Base-by-base conservation (phyloP, 1,139 yeast genomes). In the Pneumocystis carinii region DNA sequence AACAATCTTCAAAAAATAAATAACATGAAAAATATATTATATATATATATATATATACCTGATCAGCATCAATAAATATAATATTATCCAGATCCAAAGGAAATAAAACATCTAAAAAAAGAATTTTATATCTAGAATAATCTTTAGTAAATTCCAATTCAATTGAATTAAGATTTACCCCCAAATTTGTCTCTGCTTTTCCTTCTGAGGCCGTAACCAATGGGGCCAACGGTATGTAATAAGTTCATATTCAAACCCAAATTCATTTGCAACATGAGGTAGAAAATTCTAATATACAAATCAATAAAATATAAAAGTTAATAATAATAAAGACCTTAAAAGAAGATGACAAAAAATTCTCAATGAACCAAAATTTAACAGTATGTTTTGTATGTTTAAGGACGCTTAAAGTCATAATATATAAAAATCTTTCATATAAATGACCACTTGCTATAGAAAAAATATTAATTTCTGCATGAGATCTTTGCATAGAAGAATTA, bases 191-290 rank as follows among this genome's bases (percentile, higher is more conserved):
- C 97, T 79, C 70, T 86, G 90, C 71, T 83, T 83, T 68, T 85
- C 90, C 39, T 84, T 73, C 73, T 92, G 97, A 1, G 78, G 79
- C 60, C 94, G 79, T 37, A 92, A 76, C 95, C 97, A 92, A 32
- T 77, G 74, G 12, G 98, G 98, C 98, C 98, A 92, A 68, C 86
- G 85, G 73, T 87, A 92, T 1, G 86, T 82, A 24, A 92, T 78
- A 59, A 87, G 75, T 70, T 89, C 90, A 69, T 85, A 87, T 60
- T 84, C 80, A 67, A 87, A 83, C 0, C 80, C 79, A 66, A 79
- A 80, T 62, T 80, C 71, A n/a, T 75, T 72, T 0, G 94, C 84
- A 60, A 90, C 71, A n/a, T 70, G 68, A 0, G 89, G 87, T n/a
- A 89, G 71, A 62, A 82, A 78, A 58, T 75, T 71, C 53, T 59